Percentiles rank a stretch among this genome's conserved stretches.
Conservation (phyloP, 768 basidiomycete genomes). For the Baorangia bicolor region DNA sequence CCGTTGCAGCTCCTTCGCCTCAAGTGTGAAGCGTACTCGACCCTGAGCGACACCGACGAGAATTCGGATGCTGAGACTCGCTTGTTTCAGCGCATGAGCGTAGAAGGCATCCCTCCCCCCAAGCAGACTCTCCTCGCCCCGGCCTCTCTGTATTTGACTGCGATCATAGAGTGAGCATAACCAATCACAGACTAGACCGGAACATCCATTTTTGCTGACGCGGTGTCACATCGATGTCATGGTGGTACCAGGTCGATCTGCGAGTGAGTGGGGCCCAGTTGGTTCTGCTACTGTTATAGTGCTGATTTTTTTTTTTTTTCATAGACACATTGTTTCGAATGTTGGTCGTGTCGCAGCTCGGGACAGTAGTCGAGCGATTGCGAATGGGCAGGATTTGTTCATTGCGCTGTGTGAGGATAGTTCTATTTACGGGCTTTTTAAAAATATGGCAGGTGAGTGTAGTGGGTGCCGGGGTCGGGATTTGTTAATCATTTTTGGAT, state of each 20-base stretch:
- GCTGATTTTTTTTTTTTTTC: conserved; percentile 10
- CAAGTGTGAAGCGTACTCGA: conserved; percentile 89
- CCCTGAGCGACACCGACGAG: conserved; percentile 78
- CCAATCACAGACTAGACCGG: conserved; percentile 16
- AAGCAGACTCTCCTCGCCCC: conserved; percentile 65
- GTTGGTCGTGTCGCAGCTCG: conserved; percentile 83
- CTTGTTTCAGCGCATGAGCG: conserved; percentile 60
- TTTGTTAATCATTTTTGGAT: conserved; percentile 20
- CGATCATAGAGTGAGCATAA: conserved; percentile 82
- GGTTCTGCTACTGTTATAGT: neutral
- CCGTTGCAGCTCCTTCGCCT: conserved; percentile 63
- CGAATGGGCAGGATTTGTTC: conserved; percentile 80
- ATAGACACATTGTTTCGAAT: conserved; percentile 80
- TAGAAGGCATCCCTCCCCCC: conserved; percentile 49
- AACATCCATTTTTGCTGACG: conserved; percentile 27
- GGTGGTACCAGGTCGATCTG: conserved; percentile 63
- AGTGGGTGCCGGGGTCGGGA: neutral
- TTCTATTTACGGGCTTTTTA: conserved; percentile 80
- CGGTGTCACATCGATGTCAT: conserved; percentile 15
- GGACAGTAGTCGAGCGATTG: conserved; percentile 76
- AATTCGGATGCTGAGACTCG: conserved; percentile 62
- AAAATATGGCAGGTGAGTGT: conserved; percentile 74
- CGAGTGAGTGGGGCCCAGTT: conserved; percentile 60
- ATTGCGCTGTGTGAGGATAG: conserved; percentile 90
- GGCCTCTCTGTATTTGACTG: conserved; percentile 86